Evolutionary conservation across 495 filamentous ascomycete genomes (phyloP), one percentile per base, ranked within the genome.

Genomic region (Hyaloscypha variabilis): DNA sequence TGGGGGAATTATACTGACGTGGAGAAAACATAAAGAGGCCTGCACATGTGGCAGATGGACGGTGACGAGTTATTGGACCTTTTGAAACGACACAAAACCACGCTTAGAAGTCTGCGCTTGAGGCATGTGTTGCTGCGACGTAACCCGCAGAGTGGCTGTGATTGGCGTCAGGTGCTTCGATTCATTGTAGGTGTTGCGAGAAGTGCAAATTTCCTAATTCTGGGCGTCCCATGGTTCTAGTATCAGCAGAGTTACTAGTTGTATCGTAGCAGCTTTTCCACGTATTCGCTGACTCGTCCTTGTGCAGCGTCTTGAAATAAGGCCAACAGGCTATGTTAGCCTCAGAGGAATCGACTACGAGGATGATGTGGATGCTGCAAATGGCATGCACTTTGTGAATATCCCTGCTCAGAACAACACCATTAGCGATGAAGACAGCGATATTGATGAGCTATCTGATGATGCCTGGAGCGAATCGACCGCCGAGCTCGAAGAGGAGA

Each of bases 271-370:
- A 34, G 6, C 13, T 34, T 13, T 34, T 34, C 13, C 31, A 34
- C 6, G 13, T 8, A 34, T 13, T 13, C 13, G 31, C 31, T 34
- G 31, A 34, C 31, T 34, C 31, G 8, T 34, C 31, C 31, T 34
- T 13, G 13, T 13, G 8, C 31, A 34, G 31, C 31, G 31, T 34
- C 31, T 34, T 17, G 23, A 28, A 28, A 54, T 54, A 24, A 54
- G 51, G 82, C 73, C 80, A 17, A 72, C 91, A 5, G 82, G 89
- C 21, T 86, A 83, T 72, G 77, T 91, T 28, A 85, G 86, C 60
- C 74, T 91, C 19, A 78, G 84, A 21, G 77, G 84, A 42, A 85
- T 90, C 42, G 83, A 86, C 62, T 92, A 92, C 64, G 81, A 79
- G 5, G 75, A 69, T 8, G 80, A 83, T 54, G 76, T 79, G 58